Base-by-base conservation (phyloP, 129 eudicot genomes). In the Flaveria trinervia region DNA sequence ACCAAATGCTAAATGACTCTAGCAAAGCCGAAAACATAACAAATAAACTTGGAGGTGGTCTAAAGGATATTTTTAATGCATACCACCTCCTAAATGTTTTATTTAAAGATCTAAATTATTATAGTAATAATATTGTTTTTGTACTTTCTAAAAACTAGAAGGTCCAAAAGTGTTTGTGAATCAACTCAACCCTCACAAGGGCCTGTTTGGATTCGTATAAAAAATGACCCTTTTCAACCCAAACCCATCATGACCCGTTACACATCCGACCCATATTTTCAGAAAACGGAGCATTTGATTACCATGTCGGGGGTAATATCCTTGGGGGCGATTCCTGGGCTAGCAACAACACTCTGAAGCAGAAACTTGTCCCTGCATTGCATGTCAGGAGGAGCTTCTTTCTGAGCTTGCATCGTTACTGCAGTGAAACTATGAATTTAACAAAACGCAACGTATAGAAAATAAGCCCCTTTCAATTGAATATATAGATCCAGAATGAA, bases 251-350 rank as follows among this genome's bases (percentile, higher is more conserved):
- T 56, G 64, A 56, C 71, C 50, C 2, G 12, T 33, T 30, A 36
- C 70, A 26, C 48, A 33, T 30, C 66, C n/a, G 41, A 65, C 70
- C 70, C 49, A 36, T 65, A 13, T 36, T 16, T n/a, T 5, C 18
- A 68, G 49, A 20, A 70, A 36, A 48, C 9, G 62, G 55, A 43
- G 43, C 30, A 39, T 16, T 60, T 5, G 26, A 28, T 49, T 72
- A 92, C 97, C 96, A 92, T 87, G 69, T 92, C 96, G 0, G 89
- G 68, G 68, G 97, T 87, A 65, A 92, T 87, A 59, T 92, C 96
- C 74, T 87, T 89, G 3, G 85, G 68, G 13, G 84, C 33, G 73
- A 75, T 68, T 36, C 85, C 97, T 23, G 80, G 41, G 51, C 52
- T 70, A 25, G 89, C 87, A 75, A 84, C 84, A 70, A 83, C 91